These are phyloP conservation scores for Mycena floridula DNA, from an alignment of 768 basidiomycete genomes.

Conservation along the genomic window DNA sequence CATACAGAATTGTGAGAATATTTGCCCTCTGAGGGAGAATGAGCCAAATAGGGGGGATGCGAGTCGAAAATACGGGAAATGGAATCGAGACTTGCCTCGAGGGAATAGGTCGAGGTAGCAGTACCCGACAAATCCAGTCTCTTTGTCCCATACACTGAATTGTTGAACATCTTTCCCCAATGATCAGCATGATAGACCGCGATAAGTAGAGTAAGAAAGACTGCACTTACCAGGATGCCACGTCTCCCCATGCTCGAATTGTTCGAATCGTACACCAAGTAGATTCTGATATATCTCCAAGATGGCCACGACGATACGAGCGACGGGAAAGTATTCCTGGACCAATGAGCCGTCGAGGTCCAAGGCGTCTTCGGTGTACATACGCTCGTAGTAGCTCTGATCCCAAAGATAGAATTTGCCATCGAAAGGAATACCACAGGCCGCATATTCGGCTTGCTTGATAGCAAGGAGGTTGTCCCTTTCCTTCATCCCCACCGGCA, in stretches of 20 bases:
- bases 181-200: no score
- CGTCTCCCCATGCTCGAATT: conserved; percentile 50
- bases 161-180: no score
- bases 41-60: no score
- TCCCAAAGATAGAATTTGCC: conserved; percentile 80
- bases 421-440: conserved; percentile 56
- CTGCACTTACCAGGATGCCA: conserved; percentile 73
- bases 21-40: no score
- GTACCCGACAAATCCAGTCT: no score
- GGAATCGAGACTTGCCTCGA: no score
- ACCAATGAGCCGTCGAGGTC: conserved; percentile 70
- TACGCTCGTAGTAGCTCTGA: conserved; percentile 68
- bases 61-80: no score
- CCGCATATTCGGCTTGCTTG: conserved; percentile 68
- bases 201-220: no score
- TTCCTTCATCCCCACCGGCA: conserved; percentile 67
- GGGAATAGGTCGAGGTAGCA: no score
- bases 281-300: conserved; percentile 79
- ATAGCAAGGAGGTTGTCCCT: conserved; percentile 58
- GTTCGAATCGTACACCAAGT: conserved; percentile 72
- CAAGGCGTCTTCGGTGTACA: conserved; percentile 59
- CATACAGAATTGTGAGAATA: no score
- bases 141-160: no score
- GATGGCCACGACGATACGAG: conserved; percentile 75
- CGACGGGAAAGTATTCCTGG: conserved; percentile 87